A percentile compares a stretch with the other conserved stretches of the same genome.
These are phyloP conservation scores for Liquidambar formosana DNA, from an alignment of 164 flowering plant genomes.

Conservation along the genomic window DNA sequence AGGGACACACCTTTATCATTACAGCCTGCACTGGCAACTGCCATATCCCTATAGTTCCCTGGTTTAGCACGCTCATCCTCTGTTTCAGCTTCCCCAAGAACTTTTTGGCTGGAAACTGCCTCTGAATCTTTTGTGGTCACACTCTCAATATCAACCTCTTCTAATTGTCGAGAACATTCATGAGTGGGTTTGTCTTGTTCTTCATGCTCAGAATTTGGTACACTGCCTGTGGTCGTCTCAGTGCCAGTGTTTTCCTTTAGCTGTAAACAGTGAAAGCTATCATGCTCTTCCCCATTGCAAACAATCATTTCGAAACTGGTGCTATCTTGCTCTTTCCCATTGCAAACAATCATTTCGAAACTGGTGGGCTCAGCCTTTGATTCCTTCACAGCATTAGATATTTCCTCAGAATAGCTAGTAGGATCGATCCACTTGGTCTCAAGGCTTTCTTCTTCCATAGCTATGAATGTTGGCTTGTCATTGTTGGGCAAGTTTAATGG, in stretches of 20 bases:
- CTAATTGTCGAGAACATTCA: constrained; percentile 15
- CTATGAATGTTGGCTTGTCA: constrained; percentile 22
- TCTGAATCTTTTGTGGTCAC: constrained; percentile 16
- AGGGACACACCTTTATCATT: constrained; percentile 7
- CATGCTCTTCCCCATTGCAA: too few species aligned
- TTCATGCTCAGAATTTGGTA: constrained; percentile 22
- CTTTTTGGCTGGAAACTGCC: not conserved
- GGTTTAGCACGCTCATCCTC: constrained; percentile 8
- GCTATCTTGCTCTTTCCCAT: constrained; percentile 36
- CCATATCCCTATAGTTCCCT: constrained; percentile 3
- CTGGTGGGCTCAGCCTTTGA: constrained; percentile 31
- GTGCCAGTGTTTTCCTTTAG: constrained; percentile 23
- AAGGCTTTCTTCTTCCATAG: constrained; percentile 39
- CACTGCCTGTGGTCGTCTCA: constrained; percentile 19
- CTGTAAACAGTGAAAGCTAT: constrained; percentile 1
- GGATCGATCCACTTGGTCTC: constrained; percentile 69
- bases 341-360: constrained; percentile 30
- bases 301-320: too few species aligned
- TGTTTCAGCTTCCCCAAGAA: constrained; percentile 13
- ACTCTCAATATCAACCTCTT: constrained; percentile 21
- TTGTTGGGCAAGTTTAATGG: constrained; percentile 15
- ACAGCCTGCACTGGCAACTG: constrained; percentile 10
- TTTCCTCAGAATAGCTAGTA: constrained; percentile 41
- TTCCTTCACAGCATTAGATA: constrained; percentile 24
- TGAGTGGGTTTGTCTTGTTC: constrained; percentile 12